phyloP scores from a whole-genome alignment of 2,329 filamentous ascomycete genomes.

The Alternaria burnsii region DNA sequence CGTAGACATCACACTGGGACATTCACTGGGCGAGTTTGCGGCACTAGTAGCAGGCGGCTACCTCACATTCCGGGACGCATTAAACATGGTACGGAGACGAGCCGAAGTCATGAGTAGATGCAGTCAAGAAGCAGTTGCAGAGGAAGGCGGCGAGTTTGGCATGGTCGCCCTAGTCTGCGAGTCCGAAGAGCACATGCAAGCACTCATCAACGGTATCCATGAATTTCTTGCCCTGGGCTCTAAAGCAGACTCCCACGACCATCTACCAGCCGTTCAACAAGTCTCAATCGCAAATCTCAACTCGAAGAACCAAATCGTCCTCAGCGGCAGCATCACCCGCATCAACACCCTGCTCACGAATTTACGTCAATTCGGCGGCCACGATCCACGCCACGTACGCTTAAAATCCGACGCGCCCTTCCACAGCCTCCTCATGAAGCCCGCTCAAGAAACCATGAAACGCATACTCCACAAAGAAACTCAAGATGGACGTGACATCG shows the following conservation, averaged over 20 bases:
- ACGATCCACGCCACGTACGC: constrained; percentile 87
- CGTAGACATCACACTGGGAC: constrained; percentile 85
- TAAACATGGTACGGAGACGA: constrained; percentile 77
- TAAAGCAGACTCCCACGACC: constrained; percentile 72
- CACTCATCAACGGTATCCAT: constrained; percentile 76
- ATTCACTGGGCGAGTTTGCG: constrained; percentile 92
- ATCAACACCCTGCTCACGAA: constrained; percentile 85
- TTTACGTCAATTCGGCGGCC: constrained; percentile 86
- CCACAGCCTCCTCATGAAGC: constrained; percentile 90
- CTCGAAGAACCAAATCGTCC: constrained; percentile 93
- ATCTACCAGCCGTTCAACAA: constrained; percentile 80
- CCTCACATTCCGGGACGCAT: constrained; percentile 77
- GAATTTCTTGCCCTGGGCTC: constrained; percentile 78
- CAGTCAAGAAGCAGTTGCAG: constrained; percentile 69
- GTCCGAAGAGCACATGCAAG: constrained; percentile 71
- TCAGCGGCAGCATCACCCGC: constrained; percentile 84
- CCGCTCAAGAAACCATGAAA: constrained; percentile 78
- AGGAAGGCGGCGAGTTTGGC: constrained; percentile 82
- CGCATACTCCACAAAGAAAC: constrained; percentile 69
- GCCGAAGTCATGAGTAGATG: constrained; percentile 86
- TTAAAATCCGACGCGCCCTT: constrained; percentile 90
- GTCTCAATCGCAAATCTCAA: constrained; percentile 95
- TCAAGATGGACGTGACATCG: constrained; percentile 67
- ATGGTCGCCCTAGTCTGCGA: constrained; percentile 96
- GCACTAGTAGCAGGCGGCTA: constrained; percentile 87